A percentile compares a stretch with the other conserved stretches of the same genome.
phyloP scores from a whole-genome alignment of 2,329 filamentous ascomycete genomes.

The Hymenoscyphus fructigenus region DNA sequence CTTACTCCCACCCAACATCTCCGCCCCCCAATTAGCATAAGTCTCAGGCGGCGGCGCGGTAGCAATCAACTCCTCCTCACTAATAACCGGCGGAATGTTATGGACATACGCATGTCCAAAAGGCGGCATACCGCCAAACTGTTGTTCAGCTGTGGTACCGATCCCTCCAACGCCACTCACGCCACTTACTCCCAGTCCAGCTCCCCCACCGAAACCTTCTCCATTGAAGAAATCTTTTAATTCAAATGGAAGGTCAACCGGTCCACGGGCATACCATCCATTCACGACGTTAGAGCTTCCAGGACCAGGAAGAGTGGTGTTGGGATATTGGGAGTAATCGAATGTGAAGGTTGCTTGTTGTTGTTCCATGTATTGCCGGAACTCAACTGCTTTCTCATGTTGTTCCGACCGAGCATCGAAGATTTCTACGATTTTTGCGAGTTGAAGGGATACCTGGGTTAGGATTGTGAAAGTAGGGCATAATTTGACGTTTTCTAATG shows the following conservation, averaged over 20 bases:
- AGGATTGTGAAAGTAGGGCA: conserved; percentile 33
- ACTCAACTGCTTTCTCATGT: conserved; percentile 23
- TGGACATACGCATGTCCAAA: conserved; percentile 18
- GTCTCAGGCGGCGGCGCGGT: conserved; percentile 24
- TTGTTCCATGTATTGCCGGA: conserved; percentile 25
- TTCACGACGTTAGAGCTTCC: conserved; percentile 19
- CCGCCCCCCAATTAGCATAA: conserved; percentile 27
- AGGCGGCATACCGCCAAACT: conserved; percentile 9
- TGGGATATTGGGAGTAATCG: conserved; percentile 18
- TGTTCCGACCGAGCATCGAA: conserved; percentile 26
- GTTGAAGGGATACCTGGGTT: conserved; percentile 32
- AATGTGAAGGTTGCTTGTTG: conserved; percentile 25
- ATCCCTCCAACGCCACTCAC: not conserved
- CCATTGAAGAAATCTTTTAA: conserved; percentile 31
- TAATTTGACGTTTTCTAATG: conserved; percentile 29
- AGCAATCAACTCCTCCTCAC: conserved; percentile 19
- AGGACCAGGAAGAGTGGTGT: not conserved
- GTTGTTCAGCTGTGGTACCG: not conserved
- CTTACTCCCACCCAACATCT: not conserved
- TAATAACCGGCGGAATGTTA: conserved; percentile 12
- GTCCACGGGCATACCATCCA: conserved; percentile 31
- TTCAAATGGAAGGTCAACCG: conserved; percentile 29
- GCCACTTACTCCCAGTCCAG: not conserved
- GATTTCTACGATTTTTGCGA: conserved; percentile 35
- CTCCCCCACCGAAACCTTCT: conserved; percentile 20